Evolutionary conservation across 768 basidiomycete species (phyloP).

Genomic region (Clitopilus hobsonii): DNA sequence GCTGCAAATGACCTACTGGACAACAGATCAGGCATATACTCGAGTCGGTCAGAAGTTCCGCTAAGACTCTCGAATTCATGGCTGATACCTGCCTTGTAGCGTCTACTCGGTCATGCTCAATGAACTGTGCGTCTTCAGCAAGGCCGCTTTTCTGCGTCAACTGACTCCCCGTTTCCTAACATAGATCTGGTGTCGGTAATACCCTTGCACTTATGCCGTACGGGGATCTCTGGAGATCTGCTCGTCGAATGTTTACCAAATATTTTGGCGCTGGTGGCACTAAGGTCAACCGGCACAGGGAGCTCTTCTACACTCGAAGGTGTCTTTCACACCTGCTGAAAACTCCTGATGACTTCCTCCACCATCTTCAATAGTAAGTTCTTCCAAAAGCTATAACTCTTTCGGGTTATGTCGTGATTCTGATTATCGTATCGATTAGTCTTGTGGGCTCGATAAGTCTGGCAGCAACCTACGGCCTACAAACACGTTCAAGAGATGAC

Average conservation of each 20-base stretch:
- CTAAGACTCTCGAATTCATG: background rate
- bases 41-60: background rate
- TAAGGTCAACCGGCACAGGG: background rate
- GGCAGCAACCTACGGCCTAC: too few species aligned
- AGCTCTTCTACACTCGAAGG: background rate
- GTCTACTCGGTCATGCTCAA: background rate
- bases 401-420: background rate
- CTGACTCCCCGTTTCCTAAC: background rate
- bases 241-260: background rate
- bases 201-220: background rate
- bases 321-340: constrained; percentile 3
- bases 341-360: background rate
- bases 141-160: background rate
- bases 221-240: background rate
- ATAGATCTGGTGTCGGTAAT: background rate
- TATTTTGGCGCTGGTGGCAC: background rate
- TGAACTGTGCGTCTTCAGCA: background rate
- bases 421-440: constrained; percentile 10
- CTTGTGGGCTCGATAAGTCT: constrained; percentile 24
- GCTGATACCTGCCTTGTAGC: background rate
- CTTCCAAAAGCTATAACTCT: background rate
- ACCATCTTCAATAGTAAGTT: constrained; percentile 6
- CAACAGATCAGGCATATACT: constrained; percentile 7
- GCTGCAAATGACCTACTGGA: constrained; percentile 4
- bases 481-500: constrained; percentile 18